Percentiles rank a stretch among this genome's conserved stretches.
Conservation (phyloP, 2,329 filamentous ascomycete species). For the Beauveria sp. region DNA sequence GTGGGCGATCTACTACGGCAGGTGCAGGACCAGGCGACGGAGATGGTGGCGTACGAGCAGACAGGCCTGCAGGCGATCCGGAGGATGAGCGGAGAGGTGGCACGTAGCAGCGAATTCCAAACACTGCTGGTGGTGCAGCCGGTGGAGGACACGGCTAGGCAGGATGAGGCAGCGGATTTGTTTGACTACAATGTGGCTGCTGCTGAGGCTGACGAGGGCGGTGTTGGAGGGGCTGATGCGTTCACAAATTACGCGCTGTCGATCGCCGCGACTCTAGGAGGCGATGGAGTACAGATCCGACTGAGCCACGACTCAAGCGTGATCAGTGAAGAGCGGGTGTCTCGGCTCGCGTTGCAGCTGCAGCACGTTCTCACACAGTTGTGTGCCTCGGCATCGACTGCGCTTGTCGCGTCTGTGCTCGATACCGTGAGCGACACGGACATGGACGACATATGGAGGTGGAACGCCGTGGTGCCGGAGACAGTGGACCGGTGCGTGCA, state of each 20-base stretch:
- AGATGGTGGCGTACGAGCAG: conserved; percentile 11
- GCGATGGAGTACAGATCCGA: too few relatives aligned
- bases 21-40: conserved; percentile 13
- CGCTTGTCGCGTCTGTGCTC: not conserved
- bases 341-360: not conserved
- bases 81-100: conserved; percentile 10
- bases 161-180: not conserved
- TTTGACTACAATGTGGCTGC: too few relatives aligned
- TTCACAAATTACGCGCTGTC: too few relatives aligned
- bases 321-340: too few relatives aligned
- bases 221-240: too few relatives aligned
- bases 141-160: not conserved
- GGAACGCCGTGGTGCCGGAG: conserved; percentile 1
- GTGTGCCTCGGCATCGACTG: not conserved
- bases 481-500: not conserved
- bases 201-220: not conserved
- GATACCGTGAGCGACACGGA: not conserved
- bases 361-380: conserved; percentile 8
- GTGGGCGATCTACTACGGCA: conserved; percentile 13
- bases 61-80: conserved; percentile 10
- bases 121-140: conserved; percentile 16
- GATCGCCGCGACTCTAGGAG: too few relatives aligned
- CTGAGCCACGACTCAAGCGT: too few relatives aligned
- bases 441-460: conserved; percentile 2
- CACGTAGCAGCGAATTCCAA: conserved; percentile 15